Percentiles rank a stretch among this genome's conserved stretches.
Evolutionary conservation across 2,329 filamentous ascomycete species (phyloP).

Genomic region (Cordyceps fumosorosea): DNA sequence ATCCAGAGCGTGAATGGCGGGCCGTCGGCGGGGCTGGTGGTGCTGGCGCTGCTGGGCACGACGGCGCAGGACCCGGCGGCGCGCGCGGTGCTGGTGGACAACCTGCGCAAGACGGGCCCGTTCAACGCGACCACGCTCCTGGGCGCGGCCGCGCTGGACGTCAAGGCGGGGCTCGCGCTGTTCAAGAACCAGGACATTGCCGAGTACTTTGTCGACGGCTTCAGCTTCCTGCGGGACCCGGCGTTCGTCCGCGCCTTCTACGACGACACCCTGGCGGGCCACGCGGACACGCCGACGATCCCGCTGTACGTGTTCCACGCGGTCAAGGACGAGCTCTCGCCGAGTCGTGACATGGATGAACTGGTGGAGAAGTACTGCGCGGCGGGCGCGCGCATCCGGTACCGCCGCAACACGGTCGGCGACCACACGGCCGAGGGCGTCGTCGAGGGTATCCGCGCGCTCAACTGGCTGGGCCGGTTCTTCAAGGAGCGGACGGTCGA

Average conservation of each 20-base stretch:
- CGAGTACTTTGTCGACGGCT: constrained; percentile 9
- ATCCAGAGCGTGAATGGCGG: constrained; percentile 27
- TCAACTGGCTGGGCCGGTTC: neutral
- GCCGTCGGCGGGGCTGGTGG: constrained; percentile 16
- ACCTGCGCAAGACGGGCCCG: constrained; percentile 3
- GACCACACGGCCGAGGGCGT: neutral
- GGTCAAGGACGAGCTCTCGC: neutral
- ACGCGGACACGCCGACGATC: neutral
- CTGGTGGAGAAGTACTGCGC: neutral
- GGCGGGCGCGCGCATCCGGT: neutral
- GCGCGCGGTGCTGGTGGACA: neutral
- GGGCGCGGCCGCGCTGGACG: neutral
- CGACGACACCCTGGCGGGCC: neutral
- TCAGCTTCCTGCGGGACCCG: neutral
- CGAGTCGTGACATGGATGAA: neutral
- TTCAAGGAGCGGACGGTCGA: neutral
- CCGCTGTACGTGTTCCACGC: constrained; percentile 1
- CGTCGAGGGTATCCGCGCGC: neutral
- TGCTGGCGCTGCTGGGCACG: constrained; percentile 18
- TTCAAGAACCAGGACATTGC: constrained; percentile 6
- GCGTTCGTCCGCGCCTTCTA: neutral
- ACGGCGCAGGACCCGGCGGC: constrained; percentile 19
- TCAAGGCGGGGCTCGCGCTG: neutral
- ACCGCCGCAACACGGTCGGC: neutral
- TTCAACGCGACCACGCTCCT: constrained; percentile 8